Base-by-base conservation (phyloP, 1,284 basidiomycete genomes). In the Wolfiporia cocos region DNA sequence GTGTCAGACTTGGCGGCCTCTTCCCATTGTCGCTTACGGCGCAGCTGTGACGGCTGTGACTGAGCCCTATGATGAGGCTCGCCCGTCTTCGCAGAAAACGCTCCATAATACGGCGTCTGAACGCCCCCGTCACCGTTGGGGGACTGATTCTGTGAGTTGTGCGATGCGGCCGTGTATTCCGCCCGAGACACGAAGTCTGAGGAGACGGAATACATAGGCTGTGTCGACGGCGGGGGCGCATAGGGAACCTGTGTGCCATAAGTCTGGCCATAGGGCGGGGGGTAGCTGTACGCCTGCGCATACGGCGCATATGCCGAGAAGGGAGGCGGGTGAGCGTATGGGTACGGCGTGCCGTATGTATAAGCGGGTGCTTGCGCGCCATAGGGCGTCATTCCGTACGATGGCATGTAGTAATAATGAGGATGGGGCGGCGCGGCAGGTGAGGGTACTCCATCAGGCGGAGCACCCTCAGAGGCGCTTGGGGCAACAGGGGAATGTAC, bases 321-420 rank as follows among this genome's bases (percentile, higher is more conserved):
- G n/a, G n/a, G n/a, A n/a, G n/a, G n/a, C 32, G 43, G 32, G 7
- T 47, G 48, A 39, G 47, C 52, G 30, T 52, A 55, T 43, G 5
- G 50, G 49, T 20, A 52, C 9, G 53, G 44, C 6, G 50, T 39
- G 20, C 42, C 29, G 19, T 55, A 57, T 4, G 42, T 37, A 26
- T 49, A 52, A 10, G 39, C 45, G 0, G 43, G 35, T 3, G 49
- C 48, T 14, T 47, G 47, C 1, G 46, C 41, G 22, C 28, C 40
- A 42, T 62, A 66, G 1, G 60, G 54, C 2, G 55, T 49, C 54
- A 59, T 55, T 20, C 55, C 55, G 23, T 61, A 63, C 1, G 63
- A 55, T 23, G 55, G 56, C 47, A 59, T 52, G 42, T 65, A 68
- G 53, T 64, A 69, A 43, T 61, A 62, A 22, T 15, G 37, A 3